Base-by-base conservation (phyloP, 2,329 filamentous ascomycete genomes). In the Cytospora paraplurivora region DNA sequence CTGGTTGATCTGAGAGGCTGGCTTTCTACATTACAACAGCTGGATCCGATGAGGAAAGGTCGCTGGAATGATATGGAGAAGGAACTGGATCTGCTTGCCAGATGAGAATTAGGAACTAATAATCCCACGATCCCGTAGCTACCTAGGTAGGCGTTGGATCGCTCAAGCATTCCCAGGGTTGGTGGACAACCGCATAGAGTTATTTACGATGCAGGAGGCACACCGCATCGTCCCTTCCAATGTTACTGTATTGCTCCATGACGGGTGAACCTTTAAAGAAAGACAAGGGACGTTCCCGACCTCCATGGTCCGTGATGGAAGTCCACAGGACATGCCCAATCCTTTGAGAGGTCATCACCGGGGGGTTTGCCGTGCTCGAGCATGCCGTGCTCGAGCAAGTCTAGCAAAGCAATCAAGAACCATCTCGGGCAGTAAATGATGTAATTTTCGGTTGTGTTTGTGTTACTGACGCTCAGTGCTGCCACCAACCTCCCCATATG, bases 21-120 rank as follows among this genome's bases (percentile, higher is more conserved):
- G 90, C 76, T 96, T 37, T 77, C 76, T 17, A 85, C 86, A 72
- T 73, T 96, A 71, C 85, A 84, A 72, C 79, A 82, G 67, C 76
- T 96, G 33, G 93, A 97, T 77, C 87, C 89, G 3, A 82, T 93
- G 75, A 84, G 92, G 67, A 83, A 77, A 53, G 89, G 91, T 15
- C 82, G 92, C 68, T 96, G 93, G 92, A 73, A 81, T 19, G 91
- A 96, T 72, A 72, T 93, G 65, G 85, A 87, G 72, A 78, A 74
- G 65, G 71, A 77, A 8, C 69, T 78, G 19, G 68, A 65, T 33
- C 65, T 74, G 13, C 34, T 11, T 55, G 27, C 15, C 21, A 7
- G 47, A 61, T 61, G 41, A 19, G 41, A 10, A 19, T 7, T 17
- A 7, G 41, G 8, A 37, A 27, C 27, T 37, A 37, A 10, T 37